phyloP scores from a whole-genome alignment of 1,139 yeast genomes.

The Oligophagozyma castellii region DNA sequence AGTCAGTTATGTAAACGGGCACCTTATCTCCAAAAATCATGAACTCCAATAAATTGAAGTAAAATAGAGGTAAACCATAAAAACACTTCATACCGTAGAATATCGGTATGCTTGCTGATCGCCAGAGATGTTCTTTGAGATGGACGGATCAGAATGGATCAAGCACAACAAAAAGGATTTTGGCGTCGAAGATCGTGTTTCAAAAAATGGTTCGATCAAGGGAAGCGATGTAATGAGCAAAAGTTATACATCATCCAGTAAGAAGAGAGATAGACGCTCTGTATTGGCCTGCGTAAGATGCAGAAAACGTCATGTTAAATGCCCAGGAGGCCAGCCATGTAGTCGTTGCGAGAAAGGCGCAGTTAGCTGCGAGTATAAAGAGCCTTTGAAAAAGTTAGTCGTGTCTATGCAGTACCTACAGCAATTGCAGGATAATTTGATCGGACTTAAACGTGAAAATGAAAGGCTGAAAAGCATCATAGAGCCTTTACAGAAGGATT shows the following conservation, averaged over 20 bases:
- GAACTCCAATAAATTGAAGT: too few species aligned
- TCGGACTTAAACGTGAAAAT: slow-evolving; percentile 36
- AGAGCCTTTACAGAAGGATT: not conserved
- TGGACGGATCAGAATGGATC: too few species aligned
- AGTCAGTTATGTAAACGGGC: too few species aligned
- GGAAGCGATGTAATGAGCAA: slow-evolving; percentile 2
- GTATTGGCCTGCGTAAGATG: slow-evolving; percentile 46
- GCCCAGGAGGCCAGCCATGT: slow-evolving; percentile 77
- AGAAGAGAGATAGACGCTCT: slow-evolving; percentile 10
- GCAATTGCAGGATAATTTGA: slow-evolving; percentile 52
- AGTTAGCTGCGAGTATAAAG: slow-evolving; percentile 58
- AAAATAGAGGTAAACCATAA: too few species aligned
- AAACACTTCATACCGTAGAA: too few species aligned
- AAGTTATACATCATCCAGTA: not conserved
- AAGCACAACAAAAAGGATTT: too few species aligned
- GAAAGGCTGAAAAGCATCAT: slow-evolving; percentile 28
- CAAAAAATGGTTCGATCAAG: not conserved
- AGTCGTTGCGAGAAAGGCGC: slow-evolving; percentile 46
- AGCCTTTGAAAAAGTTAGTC: slow-evolving; percentile 65
- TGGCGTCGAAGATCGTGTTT: too few species aligned
- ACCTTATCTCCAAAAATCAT: too few species aligned
- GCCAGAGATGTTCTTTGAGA: too few species aligned
- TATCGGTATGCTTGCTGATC: too few species aligned
- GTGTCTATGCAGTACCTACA: slow-evolving; percentile 63
- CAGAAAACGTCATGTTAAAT: slow-evolving; percentile 60